phyloP scores from a whole-genome alignment of 257 asterid species.

The Solanum paucissectum region DNA sequence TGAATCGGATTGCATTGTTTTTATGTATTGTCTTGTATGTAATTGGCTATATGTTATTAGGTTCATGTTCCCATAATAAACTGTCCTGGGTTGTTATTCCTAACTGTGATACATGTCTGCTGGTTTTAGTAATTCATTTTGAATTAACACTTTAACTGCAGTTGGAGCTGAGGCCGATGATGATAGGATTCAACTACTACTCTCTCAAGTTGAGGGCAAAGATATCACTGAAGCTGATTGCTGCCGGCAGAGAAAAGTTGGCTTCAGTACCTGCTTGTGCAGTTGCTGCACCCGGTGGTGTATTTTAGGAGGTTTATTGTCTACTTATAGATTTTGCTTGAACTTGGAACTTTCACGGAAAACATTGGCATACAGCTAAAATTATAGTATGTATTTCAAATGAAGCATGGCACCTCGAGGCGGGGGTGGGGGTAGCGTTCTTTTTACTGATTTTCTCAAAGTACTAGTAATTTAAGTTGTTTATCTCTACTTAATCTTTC shows the following conservation, averaged over 20 bases:
- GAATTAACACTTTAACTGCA: background rate
- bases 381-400: background rate
- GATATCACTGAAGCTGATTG: constrained; percentile 35
- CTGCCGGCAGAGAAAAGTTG: constrained; percentile 42
- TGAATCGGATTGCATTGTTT: background rate
- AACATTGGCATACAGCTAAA: background rate
- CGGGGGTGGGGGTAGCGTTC: too few relatives aligned
- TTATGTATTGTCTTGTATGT: background rate
- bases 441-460: too few relatives aligned
- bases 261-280: constrained; percentile 38
- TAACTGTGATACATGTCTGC: background rate
- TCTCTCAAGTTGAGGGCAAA: constrained; percentile 28
- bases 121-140: background rate
- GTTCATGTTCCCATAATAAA: background rate
- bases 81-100: background rate
- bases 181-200: constrained; percentile 21
- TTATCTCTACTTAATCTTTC: too few relatives aligned
- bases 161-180: constrained; percentile 36
- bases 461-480: too few relatives aligned
- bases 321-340: background rate
- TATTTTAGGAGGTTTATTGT: background rate
- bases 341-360: background rate
- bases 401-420: too few relatives aligned
- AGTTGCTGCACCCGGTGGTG: constrained; percentile 23
- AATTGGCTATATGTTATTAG: background rate